Evolutionary conservation across 2,329 filamentous ascomycete species (phyloP).

Genomic region (Paradendryphiella salina): DNA sequence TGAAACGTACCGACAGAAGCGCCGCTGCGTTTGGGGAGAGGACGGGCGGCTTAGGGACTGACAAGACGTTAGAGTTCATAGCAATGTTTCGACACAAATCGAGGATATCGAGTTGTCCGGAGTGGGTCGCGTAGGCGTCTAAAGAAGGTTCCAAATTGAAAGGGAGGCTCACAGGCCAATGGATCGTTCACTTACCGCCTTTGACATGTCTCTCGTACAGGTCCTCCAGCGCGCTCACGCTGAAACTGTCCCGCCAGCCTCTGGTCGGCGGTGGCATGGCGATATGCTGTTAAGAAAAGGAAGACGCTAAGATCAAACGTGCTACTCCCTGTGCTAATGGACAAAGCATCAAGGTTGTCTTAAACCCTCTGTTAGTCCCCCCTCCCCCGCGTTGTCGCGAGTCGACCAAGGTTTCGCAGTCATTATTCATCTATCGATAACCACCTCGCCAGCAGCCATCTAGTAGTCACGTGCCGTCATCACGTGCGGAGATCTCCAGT

Average conservation of each 20-base stretch:
- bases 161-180: slow-evolving; percentile 37
- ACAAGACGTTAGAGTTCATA: slow-evolving; percentile 37
- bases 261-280: slow-evolving; percentile 42
- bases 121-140: slow-evolving; percentile 35
- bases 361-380: slow-evolving; percentile 8
- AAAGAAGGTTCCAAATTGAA: slow-evolving; percentile 15
- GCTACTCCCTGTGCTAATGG: background rate
- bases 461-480: slow-evolving; percentile 4
- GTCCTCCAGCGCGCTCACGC: slow-evolving; percentile 30
- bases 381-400: slow-evolving; percentile 2
- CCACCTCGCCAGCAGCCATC: background rate
- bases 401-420: background rate
- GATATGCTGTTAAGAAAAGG: slow-evolving; percentile 12
- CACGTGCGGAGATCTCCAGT: slow-evolving; percentile 16
- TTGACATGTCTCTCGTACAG: slow-evolving; percentile 41
- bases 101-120: slow-evolving; percentile 3
- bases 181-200: slow-evolving; percentile 43
- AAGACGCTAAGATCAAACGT: slow-evolving; percentile 20
- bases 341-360: slow-evolving; percentile 4
- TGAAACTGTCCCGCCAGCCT: slow-evolving; percentile 41
- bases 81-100: slow-evolving; percentile 14
- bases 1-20: slow-evolving; percentile 47
- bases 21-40: slow-evolving; percentile 43
- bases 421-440: slow-evolving; percentile 6
- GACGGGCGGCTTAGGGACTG: slow-evolving; percentile 45